Percentiles rank a stretch among this genome's conserved stretches.
phyloP scores from a whole-genome alignment of 2,329 filamentous ascomycete genomes.

The Pezicula rhizophila region DNA sequence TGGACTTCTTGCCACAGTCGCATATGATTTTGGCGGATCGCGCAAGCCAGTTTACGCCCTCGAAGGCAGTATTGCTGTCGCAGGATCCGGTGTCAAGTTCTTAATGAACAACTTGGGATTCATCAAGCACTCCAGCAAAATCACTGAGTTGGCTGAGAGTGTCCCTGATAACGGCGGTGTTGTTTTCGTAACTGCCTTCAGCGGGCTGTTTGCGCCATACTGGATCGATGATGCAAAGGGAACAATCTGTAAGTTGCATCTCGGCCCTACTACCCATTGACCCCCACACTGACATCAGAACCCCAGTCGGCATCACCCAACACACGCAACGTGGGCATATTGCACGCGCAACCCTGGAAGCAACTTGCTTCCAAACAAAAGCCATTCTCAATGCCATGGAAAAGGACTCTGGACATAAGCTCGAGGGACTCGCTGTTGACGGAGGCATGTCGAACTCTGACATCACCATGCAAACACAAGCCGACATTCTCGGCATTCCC shows the following conservation, averaged over 20 bases:
- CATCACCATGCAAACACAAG: slow-evolving; percentile 73
- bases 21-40: slow-evolving; percentile 64
- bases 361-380: slow-evolving; percentile 69
- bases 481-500: slow-evolving; percentile 73
- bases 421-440: slow-evolving; percentile 61
- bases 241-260: slow-evolving; percentile 49
- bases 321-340: slow-evolving; percentile 67
- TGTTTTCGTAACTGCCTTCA: slow-evolving; percentile 67
- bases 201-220: slow-evolving; percentile 67
- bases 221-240: slow-evolving; percentile 72
- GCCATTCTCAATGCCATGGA: slow-evolving; percentile 70
- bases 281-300: background rate
- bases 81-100: slow-evolving; percentile 71
- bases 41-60: slow-evolving; percentile 67
- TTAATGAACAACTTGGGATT: slow-evolving; percentile 60
- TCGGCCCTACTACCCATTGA: background rate
- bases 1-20: slow-evolving; percentile 71
- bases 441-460: slow-evolving; percentile 69
- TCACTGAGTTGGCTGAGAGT: slow-evolving; percentile 57
- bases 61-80: slow-evolving; percentile 72
- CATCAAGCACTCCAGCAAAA: slow-evolving; percentile 54
- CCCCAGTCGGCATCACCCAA: slow-evolving; percentile 58
- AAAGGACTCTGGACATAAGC: slow-evolving; percentile 59
- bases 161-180: slow-evolving; percentile 64
- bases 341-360: slow-evolving; percentile 65